Evolutionary conservation across 2,329 filamentous ascomycete species (phyloP), one percentile per base, ranked within the genome.

Genomic region (Aspergillus texensis): DNA sequence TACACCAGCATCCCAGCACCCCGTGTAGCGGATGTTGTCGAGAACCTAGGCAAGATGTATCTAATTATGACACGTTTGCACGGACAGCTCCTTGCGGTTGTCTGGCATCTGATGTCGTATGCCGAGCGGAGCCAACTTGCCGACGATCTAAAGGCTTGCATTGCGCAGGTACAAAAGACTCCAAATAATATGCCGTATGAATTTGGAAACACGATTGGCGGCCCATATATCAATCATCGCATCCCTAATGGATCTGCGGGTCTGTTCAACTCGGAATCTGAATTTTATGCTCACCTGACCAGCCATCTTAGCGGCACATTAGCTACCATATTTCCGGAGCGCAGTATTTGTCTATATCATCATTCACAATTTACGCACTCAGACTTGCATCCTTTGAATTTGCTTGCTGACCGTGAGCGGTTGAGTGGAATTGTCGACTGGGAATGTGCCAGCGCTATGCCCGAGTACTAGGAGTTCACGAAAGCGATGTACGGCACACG

Each of bases 401-500:
- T 74, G 32, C 30, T 70, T 1, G 58, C 72, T n/a, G 64, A 71
- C 6, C 41, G 58, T 5, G 67, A 66, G 1, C 61, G 61, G 0
- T 54, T 78, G 24, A 64, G 66, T 53, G 70, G 57, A 1, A 68
- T 74, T 56, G 32, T 75, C 11, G 71, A 74, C 52, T 74, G 71
- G 69, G 73, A 74, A 58, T 65, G 57, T 34, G 68, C 70, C 1
- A 70, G 70, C 3, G 72, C 62, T 14, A 66, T 55, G 43, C 71
- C 71, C 19, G 67, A 68, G 54, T 73, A 73, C 56, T 74, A 72
- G 70, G 70, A 72, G 54, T 73, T 70, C 32, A 72, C 71, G 0
- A 72, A 71, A 60, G 65, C 67, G 6, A 69, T 70, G 63, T 70
- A 67, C 56, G 58, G 9, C 3, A 32, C 48, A 11, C 39, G 45